Evolutionary conservation across 2,329 filamentous ascomycete genomes (phyloP).

Genomic region (Penicillium sp.): DNA sequence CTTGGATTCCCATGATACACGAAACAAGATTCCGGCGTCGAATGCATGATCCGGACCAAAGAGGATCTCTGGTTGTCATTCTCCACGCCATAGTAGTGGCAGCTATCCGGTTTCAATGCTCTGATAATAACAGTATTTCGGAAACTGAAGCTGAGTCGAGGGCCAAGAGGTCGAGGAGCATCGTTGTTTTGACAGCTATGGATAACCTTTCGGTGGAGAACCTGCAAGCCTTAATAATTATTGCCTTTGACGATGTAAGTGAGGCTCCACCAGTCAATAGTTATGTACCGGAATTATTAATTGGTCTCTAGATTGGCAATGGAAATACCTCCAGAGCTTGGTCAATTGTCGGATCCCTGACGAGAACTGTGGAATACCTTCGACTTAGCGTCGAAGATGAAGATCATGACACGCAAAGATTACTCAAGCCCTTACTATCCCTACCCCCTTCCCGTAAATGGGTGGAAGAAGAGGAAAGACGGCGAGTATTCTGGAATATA

Average conservation of each 20-base stretch:
- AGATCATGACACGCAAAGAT: conserved; percentile 24
- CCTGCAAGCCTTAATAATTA: conserved; percentile 33
- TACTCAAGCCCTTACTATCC: conserved; percentile 32
- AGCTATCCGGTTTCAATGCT: conserved; percentile 5
- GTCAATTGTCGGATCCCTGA: conserved; percentile 43
- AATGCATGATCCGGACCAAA: conserved; percentile 24
- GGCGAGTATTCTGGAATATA: conserved; percentile 48
- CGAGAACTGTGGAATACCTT: conserved; percentile 43
- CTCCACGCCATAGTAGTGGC: conserved; percentile 44
- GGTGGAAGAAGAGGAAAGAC: conserved; percentile 42
- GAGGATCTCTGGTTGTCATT: conserved; percentile 32
- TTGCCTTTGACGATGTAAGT: conserved; percentile 45
- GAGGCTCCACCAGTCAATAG: not conserved
- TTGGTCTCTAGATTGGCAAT: conserved; percentile 29
- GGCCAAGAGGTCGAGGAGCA: conserved; percentile 13
- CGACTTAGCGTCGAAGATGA: conserved; percentile 41
- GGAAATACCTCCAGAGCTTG: conserved; percentile 40
- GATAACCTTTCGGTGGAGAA: conserved; percentile 31
- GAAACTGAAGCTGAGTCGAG: not conserved
- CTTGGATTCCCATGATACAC: conserved; percentile 24
- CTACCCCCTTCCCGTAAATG: conserved; percentile 35
- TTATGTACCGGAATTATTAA: not conserved
- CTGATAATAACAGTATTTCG: not conserved
- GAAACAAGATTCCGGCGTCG: conserved; percentile 18
- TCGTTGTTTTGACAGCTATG: conserved; percentile 21